Base-by-base conservation (phyloP, 352 stramenopile species). In the Globisporangium perplexum region DNA sequence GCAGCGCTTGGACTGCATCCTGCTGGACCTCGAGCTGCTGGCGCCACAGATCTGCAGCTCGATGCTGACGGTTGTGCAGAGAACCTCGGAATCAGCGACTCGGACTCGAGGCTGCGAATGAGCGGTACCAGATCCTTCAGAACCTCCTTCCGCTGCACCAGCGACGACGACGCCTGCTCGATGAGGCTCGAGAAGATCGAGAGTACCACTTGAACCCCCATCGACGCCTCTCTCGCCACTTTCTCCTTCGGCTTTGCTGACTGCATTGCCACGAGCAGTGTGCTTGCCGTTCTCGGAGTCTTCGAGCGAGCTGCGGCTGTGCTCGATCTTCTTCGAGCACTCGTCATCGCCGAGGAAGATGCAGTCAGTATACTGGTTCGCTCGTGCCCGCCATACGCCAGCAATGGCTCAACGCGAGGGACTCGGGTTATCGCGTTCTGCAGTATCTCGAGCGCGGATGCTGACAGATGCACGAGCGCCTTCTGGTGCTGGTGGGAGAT, bases 401-500 rank as follows among this genome's bases (percentile, higher is more conserved):
- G 14, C 45, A 50, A 7, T 17, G 20, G 41, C 3, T 41, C 23
- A 7, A 28, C 49, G 23, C 14, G 36, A 7, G 31, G 17, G 1
- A 31, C 30, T 17, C 38, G 42, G 0, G 22, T 15, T 10, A 52
- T 52, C 20, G 36, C 50, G 10, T 53, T 38, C 17, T 53, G 50
- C 11, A 54, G 48, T 31, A 36, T 72, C 20, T 42, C 39, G n/a
- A 57, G 45, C 18, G 30, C 42, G 3, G 46, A 28, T 2, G 33
- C 20, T 20, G 50, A 50, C 14, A 60, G 14, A 18, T 42, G 31
- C 5, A 65, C 20, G 4, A 58, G 48, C 14, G 63, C 44, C 28
- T 64, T 63, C 38, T 69, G 60, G n/a, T 83, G 71, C 36, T 77
- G 69, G 36, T 83, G 74, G 33, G 83, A 72, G 14, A 60, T 36